Conservation (phyloP, 2,329 filamentous ascomycete genomes). For the Didymella lethalis region DNA sequence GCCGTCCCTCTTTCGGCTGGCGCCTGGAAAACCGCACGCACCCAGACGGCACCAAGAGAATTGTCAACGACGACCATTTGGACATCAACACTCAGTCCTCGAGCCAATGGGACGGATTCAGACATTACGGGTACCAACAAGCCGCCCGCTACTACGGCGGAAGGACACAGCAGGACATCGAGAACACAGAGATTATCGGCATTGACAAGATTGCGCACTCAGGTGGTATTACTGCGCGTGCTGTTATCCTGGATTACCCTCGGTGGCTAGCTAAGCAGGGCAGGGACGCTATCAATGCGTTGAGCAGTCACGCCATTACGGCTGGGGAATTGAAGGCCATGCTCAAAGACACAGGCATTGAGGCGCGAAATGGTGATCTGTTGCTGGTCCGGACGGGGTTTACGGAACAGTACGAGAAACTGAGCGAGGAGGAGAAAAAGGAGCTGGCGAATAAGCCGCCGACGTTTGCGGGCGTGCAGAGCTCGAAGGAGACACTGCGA, state of each 20-base stretch:
- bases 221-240: conserved; percentile 43
- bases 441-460: conserved; percentile 42
- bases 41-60: conserved; percentile 40
- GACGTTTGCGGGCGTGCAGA: conserved; percentile 53
- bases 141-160: conserved; percentile 55
- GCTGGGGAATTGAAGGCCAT: conserved; percentile 43
- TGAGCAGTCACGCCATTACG: conserved; percentile 34
- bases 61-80: conserved; percentile 50
- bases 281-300: conserved; percentile 28
- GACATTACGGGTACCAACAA: conserved; percentile 55
- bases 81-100: conserved; percentile 51
- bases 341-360: conserved; percentile 44
- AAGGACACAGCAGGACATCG: conserved; percentile 50
- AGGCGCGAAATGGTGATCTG: conserved; percentile 44
- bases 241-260: conserved; percentile 46
- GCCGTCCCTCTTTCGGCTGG: conserved; percentile 42
- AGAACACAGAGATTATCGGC: conserved; percentile 50
- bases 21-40: conserved; percentile 37
- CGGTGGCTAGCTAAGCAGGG: conserved; percentile 36
- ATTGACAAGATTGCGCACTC: conserved; percentile 50
- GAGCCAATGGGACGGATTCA: conserved; percentile 52
- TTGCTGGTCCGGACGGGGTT: conserved; percentile 45
- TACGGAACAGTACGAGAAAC: conserved; percentile 48
- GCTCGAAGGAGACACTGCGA: conserved; percentile 44
- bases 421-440: conserved; percentile 32